These are phyloP conservation scores for Leccinum imitatum DNA, from an alignment of 768 basidiomycete genomes.

Conservation along the genomic window DNA sequence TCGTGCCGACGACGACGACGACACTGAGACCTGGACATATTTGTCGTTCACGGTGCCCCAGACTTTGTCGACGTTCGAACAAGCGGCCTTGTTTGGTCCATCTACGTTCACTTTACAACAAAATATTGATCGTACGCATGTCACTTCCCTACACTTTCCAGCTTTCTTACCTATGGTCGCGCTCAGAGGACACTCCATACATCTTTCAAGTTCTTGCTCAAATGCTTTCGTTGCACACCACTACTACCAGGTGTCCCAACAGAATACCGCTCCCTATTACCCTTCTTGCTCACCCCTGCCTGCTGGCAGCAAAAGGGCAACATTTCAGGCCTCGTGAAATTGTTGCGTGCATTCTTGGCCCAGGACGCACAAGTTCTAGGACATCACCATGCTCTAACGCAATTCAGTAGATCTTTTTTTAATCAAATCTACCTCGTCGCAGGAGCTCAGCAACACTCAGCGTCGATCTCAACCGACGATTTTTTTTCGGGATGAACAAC, in stretches of 20 bases:
- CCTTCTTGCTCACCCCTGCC: slow-evolving; percentile 78
- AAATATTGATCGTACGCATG: slow-evolving; percentile 81
- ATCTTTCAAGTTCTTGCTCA: slow-evolving; percentile 96
- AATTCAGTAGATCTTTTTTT: no score
- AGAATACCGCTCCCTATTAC: slow-evolving; percentile 77
- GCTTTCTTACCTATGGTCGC: background rate
- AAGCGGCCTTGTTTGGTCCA: slow-evolving; percentile 70
- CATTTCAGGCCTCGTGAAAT: slow-evolving; percentile 87
- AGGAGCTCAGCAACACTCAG: no score
- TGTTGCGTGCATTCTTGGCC: slow-evolving; percentile 80
- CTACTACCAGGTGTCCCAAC: slow-evolving; percentile 51
- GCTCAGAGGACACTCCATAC: slow-evolving; percentile 87
- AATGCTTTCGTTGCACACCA: slow-evolving; percentile 81
- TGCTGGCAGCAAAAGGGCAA: slow-evolving; percentile 94
- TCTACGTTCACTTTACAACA: slow-evolving; percentile 87
- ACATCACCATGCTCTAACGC: no score
- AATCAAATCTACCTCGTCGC: no score
- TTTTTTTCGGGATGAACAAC: no score
- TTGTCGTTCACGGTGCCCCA: slow-evolving; percentile 72
- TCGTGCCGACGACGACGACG: background rate
- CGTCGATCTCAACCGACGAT: no score
- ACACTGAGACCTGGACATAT: slow-evolving; percentile 45
- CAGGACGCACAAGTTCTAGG: slow-evolving; percentile 50
- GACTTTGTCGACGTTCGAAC: slow-evolving; percentile 75
- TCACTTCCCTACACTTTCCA: background rate